These are phyloP conservation scores for Spinellus fusiger DNA, from an alignment of 192 early-diverging fungal genomes.

Conservation along the genomic window DNA sequence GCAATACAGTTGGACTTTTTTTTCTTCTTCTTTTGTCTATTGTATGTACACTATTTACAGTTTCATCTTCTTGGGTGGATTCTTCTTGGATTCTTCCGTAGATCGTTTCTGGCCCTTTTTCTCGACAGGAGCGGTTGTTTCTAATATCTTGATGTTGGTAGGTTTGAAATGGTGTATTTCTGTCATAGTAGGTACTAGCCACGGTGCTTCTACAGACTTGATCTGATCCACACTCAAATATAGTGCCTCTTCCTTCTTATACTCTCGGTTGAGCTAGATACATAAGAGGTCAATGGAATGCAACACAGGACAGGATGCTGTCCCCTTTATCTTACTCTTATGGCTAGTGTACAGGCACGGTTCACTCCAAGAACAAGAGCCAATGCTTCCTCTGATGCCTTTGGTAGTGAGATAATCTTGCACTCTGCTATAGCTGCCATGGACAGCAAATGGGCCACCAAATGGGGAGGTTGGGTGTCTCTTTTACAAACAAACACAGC, in stretches of 20 bases:
- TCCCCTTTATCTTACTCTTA: too few species aligned
- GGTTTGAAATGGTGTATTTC: neutral
- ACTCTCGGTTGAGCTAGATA: neutral
- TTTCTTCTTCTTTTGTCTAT: too few species aligned
- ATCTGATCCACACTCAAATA: neutral
- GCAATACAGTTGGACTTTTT: too few species aligned
- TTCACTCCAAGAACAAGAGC: neutral
- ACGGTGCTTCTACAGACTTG: neutral
- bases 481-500: slow-evolving; percentile 13
- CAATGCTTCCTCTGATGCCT: neutral
- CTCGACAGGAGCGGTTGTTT: slow-evolving; percentile 6
- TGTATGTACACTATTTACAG: too few species aligned
- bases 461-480: slow-evolving; percentile 2
- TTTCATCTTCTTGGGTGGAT: too few species aligned
- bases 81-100: too few species aligned
- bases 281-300: neutral
- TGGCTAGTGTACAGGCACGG: neutral
- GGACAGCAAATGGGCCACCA: slow-evolving; percentile 7
- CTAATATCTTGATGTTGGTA: neutral
- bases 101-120: neutral
- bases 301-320: too few species aligned
- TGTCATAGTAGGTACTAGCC: neutral
- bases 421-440: slow-evolving; percentile 6
- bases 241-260: neutral
- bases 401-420: neutral